Evolutionary conservation across 2,329 filamentous ascomycete species (phyloP), one percentile per base, ranked within the genome.

Genomic region (Hymenoscyphus repandus): DNA sequence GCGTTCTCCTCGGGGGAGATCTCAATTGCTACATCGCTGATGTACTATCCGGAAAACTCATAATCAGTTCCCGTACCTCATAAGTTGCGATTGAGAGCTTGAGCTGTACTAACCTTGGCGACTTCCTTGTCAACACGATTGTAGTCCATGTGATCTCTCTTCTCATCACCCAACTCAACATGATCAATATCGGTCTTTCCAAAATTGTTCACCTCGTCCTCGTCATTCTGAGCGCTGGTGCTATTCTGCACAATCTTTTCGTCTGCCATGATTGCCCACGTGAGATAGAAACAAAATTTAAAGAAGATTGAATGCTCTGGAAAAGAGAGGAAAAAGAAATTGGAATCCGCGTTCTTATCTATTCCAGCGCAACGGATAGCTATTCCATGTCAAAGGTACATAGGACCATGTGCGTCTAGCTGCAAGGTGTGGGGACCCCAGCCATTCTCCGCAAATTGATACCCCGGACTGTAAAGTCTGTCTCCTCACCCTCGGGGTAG

Each of bases 91-190:
- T 9, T 18, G 5, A n/a, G 30, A n/a, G 13, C 13, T 18, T 3
- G n/a, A 15, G 27, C 9, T 31, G 15, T 27, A 39, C 44, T n/a
- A 30, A 46, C 44, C 44, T 83, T 78, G 43, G 84, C 82, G 36
- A 90, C 71, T 68, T 90, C 86, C 51, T 77, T 74, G 68, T 90
- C 86, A 50, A 89, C 74, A 59, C 76, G 75, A 32, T 73, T 66
- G 54, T 77, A 74, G 75, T 85, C 72, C 49, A 76, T 72, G 44
- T 75, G 71, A 46, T 48, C 45, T 40, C 45, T 49, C 36, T 49
- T 52, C 3, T 49, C 11, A 38, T 78, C 75, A 10, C 49, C 44
- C 40, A 45, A 12, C 22, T 52, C 50, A 30, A 48, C 18, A 31
- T 52, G 50, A 27, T 36, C 49, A 39, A 51, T 47, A n/a, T 43